Conservation (phyloP, 257 asterid genomes). For the Mitragyna speciosa region DNA sequence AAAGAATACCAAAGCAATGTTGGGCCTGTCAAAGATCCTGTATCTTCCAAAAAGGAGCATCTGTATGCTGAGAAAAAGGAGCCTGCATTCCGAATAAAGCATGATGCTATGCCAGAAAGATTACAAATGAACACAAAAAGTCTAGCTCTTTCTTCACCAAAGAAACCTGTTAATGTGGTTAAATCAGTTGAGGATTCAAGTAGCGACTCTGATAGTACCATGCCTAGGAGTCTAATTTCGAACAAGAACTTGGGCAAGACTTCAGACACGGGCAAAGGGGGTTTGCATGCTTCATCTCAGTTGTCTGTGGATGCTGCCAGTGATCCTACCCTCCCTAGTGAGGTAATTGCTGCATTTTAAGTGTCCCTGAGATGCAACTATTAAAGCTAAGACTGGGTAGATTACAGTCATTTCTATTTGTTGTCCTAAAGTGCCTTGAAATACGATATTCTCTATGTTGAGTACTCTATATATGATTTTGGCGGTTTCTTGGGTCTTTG, state of each 20-base stretch:
- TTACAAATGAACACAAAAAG: slow-evolving; percentile 43
- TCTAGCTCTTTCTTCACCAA: slow-evolving; percentile 48
- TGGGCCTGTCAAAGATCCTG: slow-evolving; percentile 35
- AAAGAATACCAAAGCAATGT: slow-evolving; percentile 41
- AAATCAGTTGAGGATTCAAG: slow-evolving; percentile 44
- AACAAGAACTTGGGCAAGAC: slow-evolving; percentile 39
- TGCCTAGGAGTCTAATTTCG: slow-evolving; percentile 37
- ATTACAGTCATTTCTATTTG: not conserved
- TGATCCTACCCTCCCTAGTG: slow-evolving; percentile 71
- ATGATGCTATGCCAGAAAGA: slow-evolving; percentile 39
- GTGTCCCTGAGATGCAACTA: not conserved
- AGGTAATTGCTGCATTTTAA: slow-evolving; percentile 43
- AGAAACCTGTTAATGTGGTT: slow-evolving; percentile 44
- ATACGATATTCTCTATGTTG: not conserved
- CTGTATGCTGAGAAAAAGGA: slow-evolving; percentile 41
- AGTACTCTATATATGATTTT: not conserved
- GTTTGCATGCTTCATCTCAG: slow-evolving; percentile 41
- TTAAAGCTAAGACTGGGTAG: not conserved
- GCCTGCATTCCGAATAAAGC: slow-evolving; percentile 42
- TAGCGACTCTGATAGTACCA: slow-evolving; percentile 47
- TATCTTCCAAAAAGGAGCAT: slow-evolving; percentile 39
- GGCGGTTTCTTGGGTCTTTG: slow-evolving; percentile 12
- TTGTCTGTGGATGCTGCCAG: slow-evolving; percentile 35
- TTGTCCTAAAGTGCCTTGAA: not conserved
- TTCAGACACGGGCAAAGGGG: slow-evolving; percentile 38